Conservation (phyloP, 768 basidiomycete species). For the Tylopilus cervinicoccineus region DNA sequence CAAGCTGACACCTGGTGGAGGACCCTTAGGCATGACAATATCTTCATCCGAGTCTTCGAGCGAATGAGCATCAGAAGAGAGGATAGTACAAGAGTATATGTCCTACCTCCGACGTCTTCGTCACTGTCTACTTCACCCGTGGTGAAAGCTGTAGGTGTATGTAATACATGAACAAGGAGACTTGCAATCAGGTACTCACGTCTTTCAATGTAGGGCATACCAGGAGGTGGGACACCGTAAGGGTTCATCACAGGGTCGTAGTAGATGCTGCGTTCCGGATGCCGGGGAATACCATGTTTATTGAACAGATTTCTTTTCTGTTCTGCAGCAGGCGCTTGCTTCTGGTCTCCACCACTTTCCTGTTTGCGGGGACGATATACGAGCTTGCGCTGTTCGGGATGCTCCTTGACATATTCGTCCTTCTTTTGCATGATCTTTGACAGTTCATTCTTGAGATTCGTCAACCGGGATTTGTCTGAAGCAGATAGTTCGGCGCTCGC, state of each 20-base stretch:
- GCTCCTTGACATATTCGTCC: constrained; percentile 86
- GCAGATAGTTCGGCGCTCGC: constrained; percentile 38
- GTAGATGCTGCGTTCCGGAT: constrained; percentile 90
- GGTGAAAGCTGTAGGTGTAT: constrained; percentile 43
- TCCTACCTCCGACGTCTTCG: constrained; percentile 48
- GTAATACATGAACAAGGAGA: not conserved
- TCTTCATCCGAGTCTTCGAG: constrained; percentile 46
- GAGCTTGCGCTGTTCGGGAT: constrained; percentile 86
- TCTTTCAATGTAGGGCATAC: constrained; percentile 92
- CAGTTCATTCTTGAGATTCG: constrained; percentile 72
- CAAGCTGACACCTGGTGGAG: constrained; percentile 44
- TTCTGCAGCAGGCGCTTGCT: constrained; percentile 35
- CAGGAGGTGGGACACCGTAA: constrained; percentile 89
- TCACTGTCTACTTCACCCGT: constrained; percentile 64
- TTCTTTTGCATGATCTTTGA: constrained; percentile 82
- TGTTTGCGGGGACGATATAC: constrained; percentile 64
- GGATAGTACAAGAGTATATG: not conserved
- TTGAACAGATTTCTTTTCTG: constrained; percentile 69
- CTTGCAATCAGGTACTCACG: constrained; percentile 46
- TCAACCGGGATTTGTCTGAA: constrained; percentile 62
- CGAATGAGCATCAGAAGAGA: not conserved
- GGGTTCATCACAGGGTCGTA: constrained; percentile 94
- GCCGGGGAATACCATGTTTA: constrained; percentile 79
- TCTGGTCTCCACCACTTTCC: constrained; percentile 38
- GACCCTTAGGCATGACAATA: constrained; percentile 59